Percentiles rank a stretch among this genome's conserved stretches.
These are phyloP conservation scores for Silene uniflora DNA, from an alignment of 148 eudicot genomes.

Conservation along the genomic window DNA sequence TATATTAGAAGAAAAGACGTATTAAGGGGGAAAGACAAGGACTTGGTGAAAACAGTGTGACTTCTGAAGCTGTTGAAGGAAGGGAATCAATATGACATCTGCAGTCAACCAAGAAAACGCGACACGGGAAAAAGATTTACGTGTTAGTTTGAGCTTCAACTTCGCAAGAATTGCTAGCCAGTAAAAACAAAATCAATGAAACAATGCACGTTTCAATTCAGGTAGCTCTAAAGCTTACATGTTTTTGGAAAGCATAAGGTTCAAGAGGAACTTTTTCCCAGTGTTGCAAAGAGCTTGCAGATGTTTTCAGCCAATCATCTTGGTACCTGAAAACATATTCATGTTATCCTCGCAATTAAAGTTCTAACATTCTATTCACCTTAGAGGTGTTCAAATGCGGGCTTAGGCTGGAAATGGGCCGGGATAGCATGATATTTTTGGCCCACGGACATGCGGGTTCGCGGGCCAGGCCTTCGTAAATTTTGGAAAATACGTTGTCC, in stretches of 20 bases:
- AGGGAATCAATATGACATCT: constrained; percentile 95
- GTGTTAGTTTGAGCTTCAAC: neutral
- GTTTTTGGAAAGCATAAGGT: constrained; percentile 88
- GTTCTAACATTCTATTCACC: neutral
- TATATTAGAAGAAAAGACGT: neutral
- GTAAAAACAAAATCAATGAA: neutral
- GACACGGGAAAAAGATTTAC: neutral
- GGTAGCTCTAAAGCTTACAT: constrained; percentile 42
- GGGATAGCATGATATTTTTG: no score
- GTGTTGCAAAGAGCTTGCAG: constrained; percentile 76
- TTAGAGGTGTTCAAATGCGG: no score
- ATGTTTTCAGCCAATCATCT: constrained; percentile 97
- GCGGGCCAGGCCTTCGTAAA: no score
- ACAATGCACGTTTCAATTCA: neutral
- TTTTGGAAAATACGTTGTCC: no score
- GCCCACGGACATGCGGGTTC: no score
- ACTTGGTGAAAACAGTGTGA: neutral
- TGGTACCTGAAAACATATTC: constrained; percentile 58
- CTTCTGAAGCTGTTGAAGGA: constrained; percentile 46
- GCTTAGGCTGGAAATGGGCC: no score
- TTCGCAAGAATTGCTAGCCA: neutral
- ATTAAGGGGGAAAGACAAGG: constrained; percentile 5
- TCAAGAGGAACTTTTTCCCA: constrained; percentile 99
- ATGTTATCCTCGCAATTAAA: constrained; percentile 1
- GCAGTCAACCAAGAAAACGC: constrained; percentile 25